Evolutionary conservation across 1,284 basidiomycete genomes (phyloP), one percentile per base, ranked within the genome.

Genomic region (Trichosporon asahii): DNA sequence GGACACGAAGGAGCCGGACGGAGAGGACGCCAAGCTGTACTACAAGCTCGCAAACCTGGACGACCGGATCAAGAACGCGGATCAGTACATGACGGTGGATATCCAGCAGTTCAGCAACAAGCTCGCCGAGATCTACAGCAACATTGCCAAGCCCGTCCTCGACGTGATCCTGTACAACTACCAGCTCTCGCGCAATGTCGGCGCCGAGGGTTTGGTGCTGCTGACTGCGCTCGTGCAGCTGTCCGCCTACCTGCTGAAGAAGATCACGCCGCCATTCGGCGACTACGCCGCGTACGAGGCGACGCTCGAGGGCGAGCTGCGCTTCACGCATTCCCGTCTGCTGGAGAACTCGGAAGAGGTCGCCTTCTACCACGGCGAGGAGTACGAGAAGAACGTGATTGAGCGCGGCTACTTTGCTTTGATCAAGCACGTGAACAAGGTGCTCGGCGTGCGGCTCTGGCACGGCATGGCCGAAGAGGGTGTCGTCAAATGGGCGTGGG

Each of bases 401-500:
- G 95, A 98, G 82, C 87, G 94, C 61, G 91, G 94, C 70, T 98
- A 97, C 83, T 92, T 93, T 68, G 89, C 89, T 4, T 86, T 97
- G 33, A 88, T 98, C 75, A 91, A 90, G 80, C 96, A 99, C 77
- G 91, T 95, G 82, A 92, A 93, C 78, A 88, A 88, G 68, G 91
- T 97, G 2, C 86, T 96, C 76, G 85, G 88, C 60, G 90, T 91
- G 71, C 87, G 91, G 33, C 92, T 96, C 86, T 93, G 91, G 89
- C 94, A 97, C 82, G 90, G 91, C 1, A 93, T 95, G 83, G 88
- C 90, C 8, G 95, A 98, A 81, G 96, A 99, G 82, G 94, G 94
- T 1, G 91, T 99, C 69, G 91, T 98, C 79, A 98, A 98, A 84
- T 96, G 95, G 95, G 81, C 95, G 15, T 98, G 96, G 96, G 95